These are phyloP conservation scores for Leccinum subgranulosum DNA, from an alignment of 768 basidiomycete genomes.

Conservation along the genomic window DNA sequence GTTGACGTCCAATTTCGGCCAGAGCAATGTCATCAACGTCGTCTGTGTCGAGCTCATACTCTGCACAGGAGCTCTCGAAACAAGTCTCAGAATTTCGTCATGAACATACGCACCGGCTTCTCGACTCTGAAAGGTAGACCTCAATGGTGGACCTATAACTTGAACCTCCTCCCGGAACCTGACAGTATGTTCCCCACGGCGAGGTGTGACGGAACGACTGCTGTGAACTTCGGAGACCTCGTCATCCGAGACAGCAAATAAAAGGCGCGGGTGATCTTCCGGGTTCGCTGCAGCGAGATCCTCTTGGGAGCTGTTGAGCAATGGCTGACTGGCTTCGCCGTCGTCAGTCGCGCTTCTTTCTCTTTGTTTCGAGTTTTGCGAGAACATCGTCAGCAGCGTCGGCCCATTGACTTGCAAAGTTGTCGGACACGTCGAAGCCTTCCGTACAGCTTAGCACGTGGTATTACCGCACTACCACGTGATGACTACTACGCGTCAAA, in stretches of 20 bases:
- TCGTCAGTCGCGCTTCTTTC: slow-evolving; percentile 22
- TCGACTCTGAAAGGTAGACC: slow-evolving; percentile 72
- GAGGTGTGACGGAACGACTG: slow-evolving; percentile 34
- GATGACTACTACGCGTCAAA: slow-evolving; percentile 9
- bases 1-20: slow-evolving; percentile 29
- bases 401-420: slow-evolving; percentile 17
- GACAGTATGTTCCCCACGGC: slow-evolving; percentile 46
- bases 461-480: slow-evolving; percentile 17
- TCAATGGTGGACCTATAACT: slow-evolving; percentile 62
- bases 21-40: slow-evolving; percentile 61
- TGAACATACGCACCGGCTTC: slow-evolving; percentile 73
- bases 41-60: slow-evolving; percentile 82
- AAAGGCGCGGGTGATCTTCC: slow-evolving; percentile 27
- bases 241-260: slow-evolving; percentile 57
- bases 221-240: slow-evolving; percentile 44
- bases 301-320: slow-evolving; percentile 49
- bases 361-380: slow-evolving; percentile 28
- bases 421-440: neutral
- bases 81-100: neutral
- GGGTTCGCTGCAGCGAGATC: slow-evolving; percentile 32
- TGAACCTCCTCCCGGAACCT: slow-evolving; percentile 69
- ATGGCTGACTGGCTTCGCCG: slow-evolving; percentile 53
- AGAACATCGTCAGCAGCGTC: slow-evolving; percentile 24
- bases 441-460: slow-evolving; percentile 4
- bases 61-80: slow-evolving; percentile 37